phyloP scores from a whole-genome alignment of 116 monocot species.

The Posidonia oceanica region DNA sequence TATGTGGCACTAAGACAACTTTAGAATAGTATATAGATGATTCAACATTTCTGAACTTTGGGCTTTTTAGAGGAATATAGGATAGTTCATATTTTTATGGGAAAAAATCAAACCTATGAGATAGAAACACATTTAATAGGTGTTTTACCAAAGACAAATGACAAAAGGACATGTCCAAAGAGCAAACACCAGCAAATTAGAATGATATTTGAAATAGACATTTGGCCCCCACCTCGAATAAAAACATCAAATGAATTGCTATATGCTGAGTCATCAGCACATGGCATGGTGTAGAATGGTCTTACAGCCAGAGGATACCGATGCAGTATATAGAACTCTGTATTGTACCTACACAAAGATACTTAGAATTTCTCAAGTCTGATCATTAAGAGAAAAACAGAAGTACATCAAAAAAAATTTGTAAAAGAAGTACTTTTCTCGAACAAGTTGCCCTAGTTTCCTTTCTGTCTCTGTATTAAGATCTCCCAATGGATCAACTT shows the following conservation, averaged over 20 bases:
- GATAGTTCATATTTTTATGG: too few species aligned
- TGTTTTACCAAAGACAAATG: too few species aligned
- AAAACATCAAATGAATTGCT: constrained; percentile 99
- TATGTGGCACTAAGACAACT: too few species aligned
- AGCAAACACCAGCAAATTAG: too few species aligned
- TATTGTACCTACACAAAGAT: constrained; percentile 47
- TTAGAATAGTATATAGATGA: too few species aligned
- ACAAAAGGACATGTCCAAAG: too few species aligned
- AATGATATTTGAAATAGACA: too few species aligned
- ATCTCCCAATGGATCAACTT: constrained; percentile 79
- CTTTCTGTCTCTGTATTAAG: constrained; percentile 86
- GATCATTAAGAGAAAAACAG: background rate
- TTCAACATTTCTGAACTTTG: too few species aligned
- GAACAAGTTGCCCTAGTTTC: constrained; percentile 79
- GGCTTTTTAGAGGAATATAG: too few species aligned
- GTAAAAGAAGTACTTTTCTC: constrained; percentile 47
- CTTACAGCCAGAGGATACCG: constrained; percentile 82
- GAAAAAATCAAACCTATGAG: too few species aligned
- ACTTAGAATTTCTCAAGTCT: constrained; percentile 1
- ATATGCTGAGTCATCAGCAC: constrained; percentile 61
- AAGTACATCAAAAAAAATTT: constrained; percentile 2
- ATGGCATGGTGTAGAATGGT: constrained; percentile 99
- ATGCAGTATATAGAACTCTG: constrained; percentile 85
- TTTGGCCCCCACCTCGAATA: constrained; percentile 57
- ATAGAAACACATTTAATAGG: background rate